These are phyloP conservation scores for Akanthomyces dipterigenus DNA, from an alignment of 2,329 filamentous ascomycete genomes.

Conservation along the genomic window DNA sequence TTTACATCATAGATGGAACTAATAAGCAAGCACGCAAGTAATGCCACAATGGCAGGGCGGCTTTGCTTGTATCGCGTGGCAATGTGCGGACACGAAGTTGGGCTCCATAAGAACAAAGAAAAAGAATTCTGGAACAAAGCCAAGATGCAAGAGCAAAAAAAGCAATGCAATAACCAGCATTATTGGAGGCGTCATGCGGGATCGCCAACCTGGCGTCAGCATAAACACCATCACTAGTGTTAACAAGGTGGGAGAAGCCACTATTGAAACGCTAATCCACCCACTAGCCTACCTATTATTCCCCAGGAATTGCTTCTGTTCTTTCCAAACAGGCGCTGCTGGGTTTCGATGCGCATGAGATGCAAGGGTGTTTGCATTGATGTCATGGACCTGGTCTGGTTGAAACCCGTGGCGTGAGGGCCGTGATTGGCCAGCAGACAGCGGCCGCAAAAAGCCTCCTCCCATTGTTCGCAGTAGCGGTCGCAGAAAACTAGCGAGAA, in stretches of 20 bases:
- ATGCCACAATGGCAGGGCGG: not conserved
- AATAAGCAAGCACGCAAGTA: not conserved
- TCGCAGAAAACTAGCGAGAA: not conserved
- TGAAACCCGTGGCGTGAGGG: not conserved
- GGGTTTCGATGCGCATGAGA: not conserved
- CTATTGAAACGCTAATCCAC: conserved; percentile 7
- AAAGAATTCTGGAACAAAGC: conserved; percentile 1
- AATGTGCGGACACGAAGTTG: not conserved
- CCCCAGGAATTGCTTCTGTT: not conserved
- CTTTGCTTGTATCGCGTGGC: not conserved
- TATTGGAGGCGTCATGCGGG: conserved; percentile 6
- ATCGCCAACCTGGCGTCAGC: not conserved
- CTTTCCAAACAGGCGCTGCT: not conserved
- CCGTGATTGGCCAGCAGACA: not conserved
- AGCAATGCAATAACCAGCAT: not conserved
- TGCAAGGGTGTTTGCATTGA: conserved; percentile 10
- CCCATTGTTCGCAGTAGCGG: not conserved
- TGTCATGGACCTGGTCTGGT: conserved; percentile 1
- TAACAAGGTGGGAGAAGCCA: not conserved
- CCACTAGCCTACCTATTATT: not conserved
- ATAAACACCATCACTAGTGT: not conserved
- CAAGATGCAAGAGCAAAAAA: not conserved
- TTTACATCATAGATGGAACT: not conserved
- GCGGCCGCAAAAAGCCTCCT: not conserved
- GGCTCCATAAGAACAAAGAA: not conserved